Base-by-base conservation (phyloP, 106 monocot species). In the Allium sativum region DNA sequence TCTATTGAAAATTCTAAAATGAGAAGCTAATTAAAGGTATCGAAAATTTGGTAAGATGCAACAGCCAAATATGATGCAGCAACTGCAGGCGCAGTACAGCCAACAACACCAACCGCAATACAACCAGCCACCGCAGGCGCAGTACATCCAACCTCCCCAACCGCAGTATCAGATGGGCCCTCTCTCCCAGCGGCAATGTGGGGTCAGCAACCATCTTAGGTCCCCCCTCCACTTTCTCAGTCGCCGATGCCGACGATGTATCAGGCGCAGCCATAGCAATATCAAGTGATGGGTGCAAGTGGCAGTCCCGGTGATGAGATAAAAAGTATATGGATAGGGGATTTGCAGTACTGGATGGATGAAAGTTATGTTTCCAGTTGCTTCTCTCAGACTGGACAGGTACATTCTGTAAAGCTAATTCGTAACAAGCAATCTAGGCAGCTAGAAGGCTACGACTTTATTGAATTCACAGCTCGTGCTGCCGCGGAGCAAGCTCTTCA, bases 271-370 rank as follows among this genome's bases (percentile, higher is more conserved):
- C 41, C 40, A 19, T 44, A 65, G 21, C 58, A 65, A n/a, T 11
- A 61, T 21, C 70, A 22, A 46, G 59, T 79, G 8, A 65, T 16
- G 14, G n/a, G n/a, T n/a, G n/a, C n/a, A n/a, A n/a, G n/a, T n/a
- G n/a, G n/a, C n/a, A n/a, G n/a, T n/a, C 46, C 75, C 20, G 47
- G 75, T 0, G 81, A 89, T 8, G 93, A 89, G 85, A 72, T 85
- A 19, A 69, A 82, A 58, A 85, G 82, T 20, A 80, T 93, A 13
- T 93, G 93, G 93, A 86, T 94, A 16, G 89, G 93, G 19, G 85
- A 94, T 59, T 58, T 94, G 50, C 93, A 83, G 78, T 81, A 83
- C 55, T 94, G 93, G 93, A 94, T 94, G 89, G 93, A 94, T 42
- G 93, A 94, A 72, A 81, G 31, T 54, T 94, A 86, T 59, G 19